Percentiles rank a stretch among this genome's conserved stretches.
Evolutionary conservation across 495 filamentous ascomycete genomes (phyloP).

Genomic region (Daldinia childiae): DNA sequence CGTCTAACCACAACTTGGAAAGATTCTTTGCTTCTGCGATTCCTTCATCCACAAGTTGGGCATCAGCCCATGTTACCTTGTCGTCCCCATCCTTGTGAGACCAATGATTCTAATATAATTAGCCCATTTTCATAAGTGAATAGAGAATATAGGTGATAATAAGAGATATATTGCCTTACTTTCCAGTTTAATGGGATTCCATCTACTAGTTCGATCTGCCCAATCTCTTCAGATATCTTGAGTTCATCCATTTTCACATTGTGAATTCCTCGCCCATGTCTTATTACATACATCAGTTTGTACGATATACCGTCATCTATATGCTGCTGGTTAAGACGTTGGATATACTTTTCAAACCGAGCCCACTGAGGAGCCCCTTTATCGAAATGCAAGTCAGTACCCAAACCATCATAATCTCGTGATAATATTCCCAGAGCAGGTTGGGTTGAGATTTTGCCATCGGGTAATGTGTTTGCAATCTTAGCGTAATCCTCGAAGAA

Average conservation of each 20-base stretch:
- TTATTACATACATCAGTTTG: slow-evolving; percentile 24
- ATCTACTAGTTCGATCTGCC: slow-evolving; percentile 5
- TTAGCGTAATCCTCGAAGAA: not conserved
- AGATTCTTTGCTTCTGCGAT: slow-evolving; percentile 68
- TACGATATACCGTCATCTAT: slow-evolving; percentile 19
- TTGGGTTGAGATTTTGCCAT: not conserved
- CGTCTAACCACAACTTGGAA: slow-evolving; percentile 64
- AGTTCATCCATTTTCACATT: slow-evolving; percentile 28
- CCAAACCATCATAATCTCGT: not conserved
- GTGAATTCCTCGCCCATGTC: slow-evolving; percentile 27
- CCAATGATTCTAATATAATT: slow-evolving; percentile 65
- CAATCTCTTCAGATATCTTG: slow-evolving; percentile 11
- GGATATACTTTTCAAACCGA: slow-evolving; percentile 14
- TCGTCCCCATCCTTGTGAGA: slow-evolving; percentile 73
- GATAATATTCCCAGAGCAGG: not conserved
- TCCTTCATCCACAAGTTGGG: slow-evolving; percentile 69
- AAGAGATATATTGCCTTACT: not conserved
- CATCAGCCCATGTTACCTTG: slow-evolving; percentile 74
- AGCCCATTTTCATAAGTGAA: slow-evolving; percentile 1
- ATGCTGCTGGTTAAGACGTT: slow-evolving; percentile 7
- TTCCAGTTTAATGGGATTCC: not conserved
- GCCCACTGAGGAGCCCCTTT: not conserved
- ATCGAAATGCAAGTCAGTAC: not conserved
- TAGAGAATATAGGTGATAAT: not conserved
- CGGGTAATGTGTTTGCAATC: not conserved